A percentile compares a stretch with the other conserved stretches of the same genome.
phyloP scores from a whole-genome alignment of 495 filamentous ascomycete species.

The Xylaria curta region DNA sequence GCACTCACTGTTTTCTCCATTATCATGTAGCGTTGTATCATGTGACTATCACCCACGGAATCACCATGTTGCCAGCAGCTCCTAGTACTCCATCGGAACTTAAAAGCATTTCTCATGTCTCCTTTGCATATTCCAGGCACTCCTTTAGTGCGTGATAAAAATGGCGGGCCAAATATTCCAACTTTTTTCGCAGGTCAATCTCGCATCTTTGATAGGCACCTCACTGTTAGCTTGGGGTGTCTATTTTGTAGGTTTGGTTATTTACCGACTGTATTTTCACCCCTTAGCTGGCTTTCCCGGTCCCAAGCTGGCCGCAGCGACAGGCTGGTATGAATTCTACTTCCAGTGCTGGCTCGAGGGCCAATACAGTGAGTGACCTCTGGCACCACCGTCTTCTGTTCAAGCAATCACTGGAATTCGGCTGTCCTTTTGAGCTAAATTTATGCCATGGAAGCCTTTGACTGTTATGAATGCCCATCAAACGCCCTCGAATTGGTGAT shows the following conservation, averaged over 20 bases:
- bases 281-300: conserved; percentile 59
- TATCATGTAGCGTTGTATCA: not conserved
- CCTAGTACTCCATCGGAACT: not conserved
- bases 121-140: not conserved
- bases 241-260: conserved; percentile 22
- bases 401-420: not conserved
- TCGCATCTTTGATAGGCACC: not conserved
- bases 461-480: not conserved
- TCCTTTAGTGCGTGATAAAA: not conserved
- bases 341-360: conserved; percentile 32
- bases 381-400: not conserved
- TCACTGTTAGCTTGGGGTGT: not conserved
- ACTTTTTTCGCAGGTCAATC: not conserved
- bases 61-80: not conserved
- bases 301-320: conserved; percentile 58
- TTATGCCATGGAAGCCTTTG: not conserved
- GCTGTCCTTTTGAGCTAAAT: not conserved
- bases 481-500: not conserved
- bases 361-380: conserved; percentile 32
- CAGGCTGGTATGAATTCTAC: conserved; percentile 50
- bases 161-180: not conserved
- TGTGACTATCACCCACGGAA: conserved; percentile 7
- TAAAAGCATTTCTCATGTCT: not conserved
- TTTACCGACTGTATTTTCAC: conserved; percentile 59
- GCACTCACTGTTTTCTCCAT: not conserved